Conservation (phyloP, 2,329 filamentous ascomycete genomes). For the Parascedosporium putredinis region DNA sequence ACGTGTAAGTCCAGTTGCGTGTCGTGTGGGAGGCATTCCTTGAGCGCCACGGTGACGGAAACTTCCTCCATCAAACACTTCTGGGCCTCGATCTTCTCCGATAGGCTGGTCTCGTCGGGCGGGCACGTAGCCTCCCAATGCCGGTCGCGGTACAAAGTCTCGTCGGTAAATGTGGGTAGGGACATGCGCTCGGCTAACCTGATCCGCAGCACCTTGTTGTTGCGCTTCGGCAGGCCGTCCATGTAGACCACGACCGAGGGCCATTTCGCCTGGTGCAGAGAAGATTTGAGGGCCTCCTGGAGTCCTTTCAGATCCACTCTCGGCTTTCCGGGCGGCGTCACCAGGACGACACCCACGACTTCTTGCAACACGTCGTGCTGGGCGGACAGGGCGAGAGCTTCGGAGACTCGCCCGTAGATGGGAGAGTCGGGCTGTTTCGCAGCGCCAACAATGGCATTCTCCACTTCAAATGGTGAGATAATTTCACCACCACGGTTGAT, state of each 20-base stretch:
- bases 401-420: conserved; percentile 33
- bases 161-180: conserved; percentile 33
- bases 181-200: conserved; percentile 36
- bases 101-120: conserved; percentile 33
- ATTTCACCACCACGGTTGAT: conserved; percentile 48
- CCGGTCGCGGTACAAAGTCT: conserved; percentile 29
- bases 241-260: conserved; percentile 42
- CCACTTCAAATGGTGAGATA: conserved; percentile 50
- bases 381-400: conserved; percentile 43
- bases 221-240: conserved; percentile 42
- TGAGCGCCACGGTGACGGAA: conserved; percentile 17
- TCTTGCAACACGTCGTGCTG: conserved; percentile 43
- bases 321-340: conserved; percentile 31
- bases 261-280: conserved; percentile 42
- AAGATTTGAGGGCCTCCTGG: conserved; percentile 33
- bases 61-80: conserved; percentile 23
- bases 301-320: conserved; percentile 37
- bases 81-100: conserved; percentile 25
- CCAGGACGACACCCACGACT: conserved; percentile 41
- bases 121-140: conserved; percentile 41
- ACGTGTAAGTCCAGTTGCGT: conserved; percentile 9
- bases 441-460: conserved; percentile 41
- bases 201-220: conserved; percentile 48
- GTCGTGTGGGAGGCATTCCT: conserved; percentile 5
- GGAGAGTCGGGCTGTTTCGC: conserved; percentile 29